Percentiles rank a stretch among this genome's conserved stretches.
These are phyloP conservation scores for Botrytis paeoniae DNA, from an alignment of 2,329 filamentous ascomycete species.

Conservation along the genomic window DNA sequence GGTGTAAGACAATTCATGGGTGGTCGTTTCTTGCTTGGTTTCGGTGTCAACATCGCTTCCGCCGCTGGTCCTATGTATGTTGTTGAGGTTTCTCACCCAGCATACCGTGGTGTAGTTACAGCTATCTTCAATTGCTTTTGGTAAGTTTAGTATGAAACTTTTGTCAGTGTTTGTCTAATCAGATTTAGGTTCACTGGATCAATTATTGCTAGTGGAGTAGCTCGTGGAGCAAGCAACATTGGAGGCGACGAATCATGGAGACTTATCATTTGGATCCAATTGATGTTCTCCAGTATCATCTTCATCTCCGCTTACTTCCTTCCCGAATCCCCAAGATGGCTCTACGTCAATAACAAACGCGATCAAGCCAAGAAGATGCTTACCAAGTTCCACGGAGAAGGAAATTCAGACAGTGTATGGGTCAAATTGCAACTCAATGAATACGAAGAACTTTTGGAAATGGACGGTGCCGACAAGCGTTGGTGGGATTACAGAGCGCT, in stretches of 20 bases:
- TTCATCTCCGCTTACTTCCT: slow-evolving; percentile 50
- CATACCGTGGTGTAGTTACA: slow-evolving; percentile 45
- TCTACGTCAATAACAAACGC: slow-evolving; percentile 53
- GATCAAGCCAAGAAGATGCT: slow-evolving; percentile 53
- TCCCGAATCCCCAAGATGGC: slow-evolving; percentile 62
- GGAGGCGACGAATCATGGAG: slow-evolving; percentile 46
- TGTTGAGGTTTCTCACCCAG: slow-evolving; percentile 47
- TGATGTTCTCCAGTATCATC: slow-evolving; percentile 46
- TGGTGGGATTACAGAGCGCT: slow-evolving; percentile 56
- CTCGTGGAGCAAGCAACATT: slow-evolving; percentile 49
- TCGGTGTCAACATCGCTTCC: slow-evolving; percentile 49
- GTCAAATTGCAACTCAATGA: slow-evolving; percentile 50
- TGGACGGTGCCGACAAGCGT: slow-evolving; percentile 51
- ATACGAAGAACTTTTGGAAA: slow-evolving; percentile 48
- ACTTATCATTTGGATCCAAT: slow-evolving; percentile 50
- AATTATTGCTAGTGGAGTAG: slow-evolving; percentile 53
- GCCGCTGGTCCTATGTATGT: slow-evolving; percentile 49
- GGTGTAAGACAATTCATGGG: slow-evolving; percentile 46
- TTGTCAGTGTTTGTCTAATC: background rate
- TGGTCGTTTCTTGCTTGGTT: slow-evolving; percentile 61
- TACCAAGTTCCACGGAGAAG: slow-evolving; percentile 54
- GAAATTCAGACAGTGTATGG: slow-evolving; percentile 48
- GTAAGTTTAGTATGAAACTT: background rate
- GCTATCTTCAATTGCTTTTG: slow-evolving; percentile 17
- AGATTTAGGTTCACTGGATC: slow-evolving; percentile 46